A percentile compares a stretch with the other conserved stretches of the same genome.
These are phyloP conservation scores for Aspergillus biplanus DNA, from an alignment of 495 filamentous ascomycete genomes.

Conservation along the genomic window DNA sequence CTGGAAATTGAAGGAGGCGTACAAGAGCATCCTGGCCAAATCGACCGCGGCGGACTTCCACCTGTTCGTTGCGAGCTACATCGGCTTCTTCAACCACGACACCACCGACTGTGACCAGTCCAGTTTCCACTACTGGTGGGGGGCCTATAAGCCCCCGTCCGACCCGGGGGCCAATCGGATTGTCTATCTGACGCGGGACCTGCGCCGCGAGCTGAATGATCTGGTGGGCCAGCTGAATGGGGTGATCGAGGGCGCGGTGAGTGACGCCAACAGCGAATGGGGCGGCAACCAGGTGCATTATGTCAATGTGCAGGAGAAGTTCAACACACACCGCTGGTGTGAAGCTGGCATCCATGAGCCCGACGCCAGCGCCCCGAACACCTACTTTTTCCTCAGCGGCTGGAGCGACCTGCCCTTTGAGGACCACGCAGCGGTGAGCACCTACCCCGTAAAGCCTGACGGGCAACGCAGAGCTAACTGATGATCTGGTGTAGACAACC, in stretches of 20 bases:
- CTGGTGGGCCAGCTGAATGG: slow-evolving; percentile 6
- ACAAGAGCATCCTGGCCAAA: slow-evolving; percentile 6
- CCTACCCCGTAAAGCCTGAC: neutral
- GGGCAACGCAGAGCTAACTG: neutral
- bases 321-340: slow-evolving; percentile 9
- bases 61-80: slow-evolving; percentile 7
- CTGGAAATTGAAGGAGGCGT: slow-evolving; percentile 8
- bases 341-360: slow-evolving; percentile 4
- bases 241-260: neutral
- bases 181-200: slow-evolving; percentile 10
- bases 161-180: slow-evolving; percentile 1
- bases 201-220: slow-evolving; percentile 8
- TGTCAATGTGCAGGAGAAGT: slow-evolving; percentile 7
- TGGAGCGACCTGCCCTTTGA: slow-evolving; percentile 2
- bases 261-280: neutral
- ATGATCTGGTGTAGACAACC: no score
- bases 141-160: slow-evolving; percentile 1
- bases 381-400: slow-evolving; percentile 11
- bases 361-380: slow-evolving; percentile 1
- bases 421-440: slow-evolving; percentile 11
- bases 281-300: neutral
- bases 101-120: slow-evolving; percentile 9
- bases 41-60: slow-evolving; percentile 2
- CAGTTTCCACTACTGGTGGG: slow-evolving; percentile 1
- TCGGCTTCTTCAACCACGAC: slow-evolving; percentile 11